phyloP scores from a whole-genome alignment of 2,329 filamentous ascomycete genomes.

The Talaromyces sp. region DNA sequence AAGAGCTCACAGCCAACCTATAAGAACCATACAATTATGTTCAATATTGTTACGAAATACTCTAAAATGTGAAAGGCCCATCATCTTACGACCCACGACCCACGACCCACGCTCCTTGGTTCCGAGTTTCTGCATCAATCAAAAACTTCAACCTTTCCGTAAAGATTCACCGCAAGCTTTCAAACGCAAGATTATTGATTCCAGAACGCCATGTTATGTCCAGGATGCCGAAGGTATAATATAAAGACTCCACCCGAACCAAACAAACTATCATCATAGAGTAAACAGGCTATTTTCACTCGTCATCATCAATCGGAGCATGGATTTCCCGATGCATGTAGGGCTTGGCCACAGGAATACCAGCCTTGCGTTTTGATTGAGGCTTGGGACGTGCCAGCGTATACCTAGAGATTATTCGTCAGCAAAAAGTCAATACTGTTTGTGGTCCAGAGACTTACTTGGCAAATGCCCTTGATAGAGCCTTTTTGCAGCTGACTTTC shows the following conservation, averaged over 20 bases:
- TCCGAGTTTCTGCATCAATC: neutral
- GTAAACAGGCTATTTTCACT: slow-evolving; percentile 8
- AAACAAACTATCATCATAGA: slow-evolving; percentile 5
- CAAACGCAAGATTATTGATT: neutral
- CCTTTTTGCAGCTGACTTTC: slow-evolving; percentile 97
- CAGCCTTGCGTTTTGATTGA: slow-evolving; percentile 38
- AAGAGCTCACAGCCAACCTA: neutral
- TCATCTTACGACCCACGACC: neutral
- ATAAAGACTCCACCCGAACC: slow-evolving; percentile 9
- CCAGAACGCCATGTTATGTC: slow-evolving; percentile 17
- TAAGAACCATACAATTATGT: neutral
- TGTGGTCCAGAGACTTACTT: slow-evolving; percentile 66
- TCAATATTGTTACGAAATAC: neutral
- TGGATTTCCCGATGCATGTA: slow-evolving; percentile 23
- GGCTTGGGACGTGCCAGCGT: slow-evolving; percentile 40
- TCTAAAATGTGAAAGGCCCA: neutral
- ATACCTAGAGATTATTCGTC: slow-evolving; percentile 28
- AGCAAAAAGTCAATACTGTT: neutral
- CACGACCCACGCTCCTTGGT: neutral
- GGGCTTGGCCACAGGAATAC: slow-evolving; percentile 34
- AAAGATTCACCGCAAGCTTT: slow-evolving; percentile 5
- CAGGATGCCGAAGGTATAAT: slow-evolving; percentile 19
- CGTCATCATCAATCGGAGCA: slow-evolving; percentile 17
- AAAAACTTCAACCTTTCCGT: neutral
- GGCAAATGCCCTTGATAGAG: slow-evolving; percentile 86